Conservation (phyloP, 768 basidiomycete species). For the Calocybe gangraenosa region DNA sequence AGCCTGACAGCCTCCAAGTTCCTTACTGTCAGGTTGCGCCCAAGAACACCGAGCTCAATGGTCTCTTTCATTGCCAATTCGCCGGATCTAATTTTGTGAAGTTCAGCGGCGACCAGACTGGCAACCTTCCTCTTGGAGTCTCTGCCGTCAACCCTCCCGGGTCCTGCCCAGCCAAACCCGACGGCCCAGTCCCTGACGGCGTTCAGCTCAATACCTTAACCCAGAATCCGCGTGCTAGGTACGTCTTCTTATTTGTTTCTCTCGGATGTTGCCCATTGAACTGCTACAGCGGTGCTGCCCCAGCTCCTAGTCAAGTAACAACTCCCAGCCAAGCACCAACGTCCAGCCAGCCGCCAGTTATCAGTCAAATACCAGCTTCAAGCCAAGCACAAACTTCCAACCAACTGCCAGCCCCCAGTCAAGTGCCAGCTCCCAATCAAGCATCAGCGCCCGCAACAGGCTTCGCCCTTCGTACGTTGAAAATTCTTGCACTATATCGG, state of each 20-base stretch:
- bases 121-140: conserved; percentile 43
- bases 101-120: conserved; percentile 38
- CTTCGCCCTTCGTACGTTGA: conserved; percentile 1
- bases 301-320: no score
- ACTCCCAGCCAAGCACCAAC: conserved; percentile 1
- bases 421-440: background rate
- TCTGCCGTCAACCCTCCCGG: conserved; percentile 37
- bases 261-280: background rate
- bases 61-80: conserved; percentile 54
- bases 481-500: no score
- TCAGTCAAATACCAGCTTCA: no score
- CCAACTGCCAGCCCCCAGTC: background rate
- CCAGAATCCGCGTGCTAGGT: conserved; percentile 26
- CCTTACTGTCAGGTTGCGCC: conserved; percentile 50
- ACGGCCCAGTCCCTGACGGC: conserved; percentile 42
- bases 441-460: background rate
- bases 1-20: conserved; percentile 42
- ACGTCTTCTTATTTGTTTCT: background rate
- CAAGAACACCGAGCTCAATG: conserved; percentile 42
- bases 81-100: conserved; percentile 34
- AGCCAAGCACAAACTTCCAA: no score
- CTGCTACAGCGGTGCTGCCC: background rate
- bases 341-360: background rate
- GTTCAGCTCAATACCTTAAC: conserved; percentile 36
- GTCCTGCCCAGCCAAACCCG: conserved; percentile 41